Evolutionary conservation across 805 yeast species (phyloP).

Genomic region (Metschnikowia matae): DNA sequence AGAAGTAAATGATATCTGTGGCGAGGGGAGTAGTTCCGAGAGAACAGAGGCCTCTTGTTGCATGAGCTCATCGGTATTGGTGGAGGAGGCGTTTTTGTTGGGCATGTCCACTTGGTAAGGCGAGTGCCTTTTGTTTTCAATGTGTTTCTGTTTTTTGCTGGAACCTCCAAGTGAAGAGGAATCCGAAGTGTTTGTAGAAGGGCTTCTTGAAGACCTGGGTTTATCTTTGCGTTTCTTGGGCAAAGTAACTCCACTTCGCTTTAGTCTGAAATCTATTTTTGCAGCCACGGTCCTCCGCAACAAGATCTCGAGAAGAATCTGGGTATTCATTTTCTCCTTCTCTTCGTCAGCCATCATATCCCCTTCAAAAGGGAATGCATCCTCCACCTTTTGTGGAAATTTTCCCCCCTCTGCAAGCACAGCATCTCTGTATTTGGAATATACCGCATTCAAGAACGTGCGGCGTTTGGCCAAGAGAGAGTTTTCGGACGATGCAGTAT

Average conservation of each 20-base stretch:
- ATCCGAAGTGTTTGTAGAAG: background rate
- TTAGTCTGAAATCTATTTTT: conserved; percentile 35
- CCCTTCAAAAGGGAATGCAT: conserved; percentile 27
- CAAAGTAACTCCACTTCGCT: background rate
- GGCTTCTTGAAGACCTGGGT: background rate
- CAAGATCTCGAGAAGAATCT: conserved; percentile 33
- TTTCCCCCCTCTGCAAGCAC: conserved; percentile 21
- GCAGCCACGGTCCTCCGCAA: conserved; percentile 42
- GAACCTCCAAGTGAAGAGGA: background rate
- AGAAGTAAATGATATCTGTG: conserved; percentile 25
- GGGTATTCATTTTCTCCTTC: conserved; percentile 26
- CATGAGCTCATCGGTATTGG: conserved; percentile 28
- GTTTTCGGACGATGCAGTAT: conserved; percentile 1
- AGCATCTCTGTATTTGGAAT: conserved; percentile 25
- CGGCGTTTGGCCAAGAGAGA: conserved; percentile 9
- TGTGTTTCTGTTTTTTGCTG: background rate
- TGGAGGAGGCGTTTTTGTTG: conserved; percentile 10
- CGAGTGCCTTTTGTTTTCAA: background rate
- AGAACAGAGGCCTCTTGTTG: conserved; percentile 28
- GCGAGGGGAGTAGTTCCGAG: conserved; percentile 37
- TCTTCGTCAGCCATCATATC: conserved; percentile 25
- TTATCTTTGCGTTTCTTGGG: background rate
- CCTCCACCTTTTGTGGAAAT: conserved; percentile 26
- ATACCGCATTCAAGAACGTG: conserved; percentile 19
- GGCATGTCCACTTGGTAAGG: background rate